Evolutionary conservation across 192 early-diverging fungal genomes (phyloP).

Genomic region (Backusella parvicylindrica): DNA sequence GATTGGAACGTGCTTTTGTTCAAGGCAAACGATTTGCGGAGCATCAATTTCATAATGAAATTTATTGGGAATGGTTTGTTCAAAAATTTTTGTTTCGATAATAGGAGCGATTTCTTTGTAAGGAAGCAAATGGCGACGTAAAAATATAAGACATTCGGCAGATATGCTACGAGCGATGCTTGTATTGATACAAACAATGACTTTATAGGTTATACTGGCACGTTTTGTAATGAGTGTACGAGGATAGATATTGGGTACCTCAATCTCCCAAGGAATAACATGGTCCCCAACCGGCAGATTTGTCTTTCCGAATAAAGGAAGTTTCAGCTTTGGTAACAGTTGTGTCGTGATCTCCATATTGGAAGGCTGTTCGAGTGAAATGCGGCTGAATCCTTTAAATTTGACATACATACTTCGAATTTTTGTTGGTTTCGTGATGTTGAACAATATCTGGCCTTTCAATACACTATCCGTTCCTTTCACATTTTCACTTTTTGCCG

Average conservation of each 20-base stretch:
- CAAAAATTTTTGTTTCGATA: constrained; percentile 19
- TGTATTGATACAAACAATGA: constrained; percentile 15
- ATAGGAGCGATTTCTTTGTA: constrained; percentile 19
- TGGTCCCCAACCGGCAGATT: constrained; percentile 16
- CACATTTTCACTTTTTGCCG: constrained; percentile 9
- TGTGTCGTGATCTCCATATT: not conserved
- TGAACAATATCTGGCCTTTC: constrained; percentile 19
- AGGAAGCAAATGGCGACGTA: constrained; percentile 21
- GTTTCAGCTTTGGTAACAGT: constrained; percentile 24
- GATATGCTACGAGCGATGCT: constrained; percentile 19
- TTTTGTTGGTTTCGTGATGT: constrained; percentile 25
- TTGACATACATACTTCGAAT: constrained; percentile 30
- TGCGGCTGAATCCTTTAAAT: constrained; percentile 32
- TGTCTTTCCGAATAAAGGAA: constrained; percentile 13
- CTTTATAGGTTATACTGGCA: constrained; percentile 17
- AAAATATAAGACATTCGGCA: constrained; percentile 19
- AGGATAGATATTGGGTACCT: constrained; percentile 26
- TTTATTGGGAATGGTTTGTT: constrained; percentile 25
- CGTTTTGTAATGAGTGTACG: constrained; percentile 18
- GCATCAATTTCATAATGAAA: constrained; percentile 35
- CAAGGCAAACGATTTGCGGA: constrained; percentile 25
- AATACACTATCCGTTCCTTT: constrained; percentile 9
- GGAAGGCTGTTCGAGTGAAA: not conserved
- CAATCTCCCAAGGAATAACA: constrained; percentile 30
- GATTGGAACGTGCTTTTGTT: constrained; percentile 18